Evolutionary conservation across 148 eudicot genomes (phyloP).

Genomic region (Vaccinium myrtillus): DNA sequence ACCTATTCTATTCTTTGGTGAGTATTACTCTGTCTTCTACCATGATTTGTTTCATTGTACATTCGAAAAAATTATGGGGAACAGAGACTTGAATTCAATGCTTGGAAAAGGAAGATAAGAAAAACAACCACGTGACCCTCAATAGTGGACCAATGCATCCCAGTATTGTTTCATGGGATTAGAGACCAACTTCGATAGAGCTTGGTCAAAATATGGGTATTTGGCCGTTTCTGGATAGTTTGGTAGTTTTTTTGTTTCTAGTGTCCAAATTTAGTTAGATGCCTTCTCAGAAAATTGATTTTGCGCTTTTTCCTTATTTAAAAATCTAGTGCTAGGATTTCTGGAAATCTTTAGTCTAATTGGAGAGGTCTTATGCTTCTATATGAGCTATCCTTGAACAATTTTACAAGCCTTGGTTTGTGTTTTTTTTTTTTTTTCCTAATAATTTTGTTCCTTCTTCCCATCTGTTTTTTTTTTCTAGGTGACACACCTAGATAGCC

Average conservation of each 20-base stretch:
- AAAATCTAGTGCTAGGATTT: not conserved
- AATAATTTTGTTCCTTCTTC: not conserved
- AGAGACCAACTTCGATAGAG: not conserved
- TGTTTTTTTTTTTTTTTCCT: not conserved
- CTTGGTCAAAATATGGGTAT: not conserved
- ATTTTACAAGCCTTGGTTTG: not conserved
- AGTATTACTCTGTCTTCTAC: constrained; percentile 18
- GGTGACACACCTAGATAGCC: not conserved
- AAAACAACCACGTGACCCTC: not conserved
- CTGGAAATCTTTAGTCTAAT: not conserved
- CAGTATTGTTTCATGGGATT: no score
- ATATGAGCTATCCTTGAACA: not conserved
- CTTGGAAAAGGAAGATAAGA: not conserved
- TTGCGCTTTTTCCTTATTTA: no score
- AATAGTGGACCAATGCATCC: not conserved
- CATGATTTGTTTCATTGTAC: not conserved
- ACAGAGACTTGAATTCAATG: not conserved
- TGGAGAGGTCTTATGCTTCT: not conserved
- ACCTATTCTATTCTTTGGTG: constrained; percentile 65
- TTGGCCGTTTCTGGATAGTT: no score
- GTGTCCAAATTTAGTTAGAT: no score
- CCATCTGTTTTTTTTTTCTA: not conserved
- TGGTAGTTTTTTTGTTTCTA: no score
- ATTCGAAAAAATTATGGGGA: not conserved
- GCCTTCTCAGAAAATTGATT: no score